Base-by-base conservation (phyloP, 2,329 filamentous ascomycete species). In the Venturia aucupariae region DNA sequence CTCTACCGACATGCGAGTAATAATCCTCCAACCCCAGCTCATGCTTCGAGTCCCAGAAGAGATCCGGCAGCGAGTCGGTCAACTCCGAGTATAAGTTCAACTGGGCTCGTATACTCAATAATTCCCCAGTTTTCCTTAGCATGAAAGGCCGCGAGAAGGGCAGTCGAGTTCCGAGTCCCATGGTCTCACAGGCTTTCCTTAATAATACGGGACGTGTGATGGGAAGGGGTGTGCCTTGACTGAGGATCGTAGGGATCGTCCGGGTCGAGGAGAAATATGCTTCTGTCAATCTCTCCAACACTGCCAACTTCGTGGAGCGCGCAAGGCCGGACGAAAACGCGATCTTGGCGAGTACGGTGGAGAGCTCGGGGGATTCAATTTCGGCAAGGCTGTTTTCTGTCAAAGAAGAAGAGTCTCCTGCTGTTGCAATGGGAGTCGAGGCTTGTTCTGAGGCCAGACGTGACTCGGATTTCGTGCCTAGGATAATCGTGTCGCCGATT, bases 1-100 rank as follows among this genome's bases (percentile, higher is more conserved):
- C 91, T 64, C 88, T 86, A 48, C 93, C 92, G 48, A 97, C 91
- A 75, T 94, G 90, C 69, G 96, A 92, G 75, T 97, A 99, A 77
- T 97, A 97, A 38, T 88, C 89, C 75, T 97, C 94, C 2, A 99
- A 82, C 0, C 92, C 90, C 2, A 97, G 84, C 74, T 97, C 92
- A 70, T 94, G 89, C 61, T 86, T 84, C 69, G 85, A 89, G 75
- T 99, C 94, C 94, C 94, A 99, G 78, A 99, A 97, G 57, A 97
- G 86, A 76, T 99, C 94, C 0, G 94, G 94, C 22, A 97, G 82
- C 22, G 90, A 91, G 77, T 99, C 94, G 0, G 94, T 97, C 41
- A 99, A 84, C 75, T 97, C 94, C 1, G 91, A 96, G 78, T 97
- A 97, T 70, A 97, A 88, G 73, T 99, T 99, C 60, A 99, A 82